Base-by-base conservation (phyloP, 2,329 filamentous ascomycete genomes). In the Phaeosphaeriaceae sp. region DNA sequence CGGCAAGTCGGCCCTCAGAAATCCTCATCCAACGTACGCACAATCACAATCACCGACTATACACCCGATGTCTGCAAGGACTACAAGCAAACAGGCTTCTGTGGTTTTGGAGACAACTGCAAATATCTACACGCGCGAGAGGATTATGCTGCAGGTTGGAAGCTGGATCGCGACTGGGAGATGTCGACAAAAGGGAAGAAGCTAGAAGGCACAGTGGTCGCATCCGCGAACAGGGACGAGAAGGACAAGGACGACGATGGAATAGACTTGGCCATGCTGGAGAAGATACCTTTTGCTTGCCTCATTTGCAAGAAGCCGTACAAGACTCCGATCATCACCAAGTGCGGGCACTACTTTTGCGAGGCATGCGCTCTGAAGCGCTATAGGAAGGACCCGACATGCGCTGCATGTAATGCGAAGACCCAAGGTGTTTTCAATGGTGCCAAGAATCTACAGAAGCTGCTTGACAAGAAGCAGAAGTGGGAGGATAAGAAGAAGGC, bases 301-400 rank as follows among this genome's bases (percentile, higher is more conserved):
- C 87, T 96, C 63, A 92, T 97, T 61, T 97, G 93, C 82, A 88
- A 89, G 69, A 85, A 88, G 40, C 78, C 88, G 1, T 97, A 97
- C 78, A 90, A 88, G 69, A 84, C 86, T 56, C 94, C 95, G 0
- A 86, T 98, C 13, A 82, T 94, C 22, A 98, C 95, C 13, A 90
- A 92, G 65, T 99, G 95, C 67, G 91, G 92, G 0, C 95, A 99
- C 76, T 98, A 98, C 77, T 98, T 98, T 73, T 99, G 95, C 75
- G 91, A 97, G 76, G 83, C 85, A 1, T 99, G 95, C 77, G 95
- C 95, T 24, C 81, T 98, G 68, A 88, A 91, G 74, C 82, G 93
- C 64, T 98, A 97, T 75, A 85, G 91, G 62, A 95, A 92, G 73
- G 92, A 93, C 68, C 93, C 93, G 3, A 88, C 87, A 2, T 98